Percentiles rank a stretch among this genome's conserved stretches.
Conservation (phyloP, 108 stramenopile species). For the Nitzschia sp. region DNA sequence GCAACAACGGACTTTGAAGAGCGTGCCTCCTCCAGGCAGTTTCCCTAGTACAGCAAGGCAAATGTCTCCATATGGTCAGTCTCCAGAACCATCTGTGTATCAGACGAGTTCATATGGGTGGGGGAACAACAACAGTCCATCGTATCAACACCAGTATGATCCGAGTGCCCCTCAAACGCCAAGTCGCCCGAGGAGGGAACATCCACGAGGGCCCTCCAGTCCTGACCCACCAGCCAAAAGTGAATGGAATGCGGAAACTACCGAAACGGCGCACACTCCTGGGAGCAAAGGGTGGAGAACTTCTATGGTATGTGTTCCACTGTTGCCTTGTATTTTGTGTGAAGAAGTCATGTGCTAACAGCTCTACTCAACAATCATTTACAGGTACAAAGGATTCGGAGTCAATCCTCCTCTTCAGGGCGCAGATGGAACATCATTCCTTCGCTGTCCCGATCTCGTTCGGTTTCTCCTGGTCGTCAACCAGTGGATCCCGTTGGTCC, state of each 20-base stretch:
- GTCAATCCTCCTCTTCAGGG: constrained; percentile 19
- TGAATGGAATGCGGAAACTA: not conserved
- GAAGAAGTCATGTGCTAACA: not conserved
- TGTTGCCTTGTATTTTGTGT: not conserved
- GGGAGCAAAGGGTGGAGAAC: constrained; percentile 1
- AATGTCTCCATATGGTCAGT: too few species aligned
- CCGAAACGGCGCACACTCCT: not conserved
- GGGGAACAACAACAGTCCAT: too few species aligned
- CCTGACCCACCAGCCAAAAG: constrained; percentile 7
- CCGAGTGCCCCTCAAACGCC: too few species aligned
- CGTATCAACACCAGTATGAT: too few species aligned
- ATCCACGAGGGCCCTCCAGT: not conserved
- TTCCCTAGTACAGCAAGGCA: too few species aligned
- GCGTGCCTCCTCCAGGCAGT: too few species aligned
- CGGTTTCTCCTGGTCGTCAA: constrained; percentile 2
- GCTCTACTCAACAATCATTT: too few species aligned
- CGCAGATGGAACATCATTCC: constrained; percentile 27
- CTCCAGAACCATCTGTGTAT: too few species aligned
- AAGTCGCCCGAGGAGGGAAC: not conserved
- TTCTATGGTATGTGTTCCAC: constrained; percentile 17
- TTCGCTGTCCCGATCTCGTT: constrained; percentile 11
- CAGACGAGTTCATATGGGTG: too few species aligned
- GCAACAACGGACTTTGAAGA: not conserved
- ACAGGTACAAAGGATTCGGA: constrained; percentile 20
- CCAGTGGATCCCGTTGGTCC: too few species aligned